These are phyloP conservation scores for Hirschfeldia incana DNA, from an alignment of 345 rosid species.

Conservation along the genomic window DNA sequence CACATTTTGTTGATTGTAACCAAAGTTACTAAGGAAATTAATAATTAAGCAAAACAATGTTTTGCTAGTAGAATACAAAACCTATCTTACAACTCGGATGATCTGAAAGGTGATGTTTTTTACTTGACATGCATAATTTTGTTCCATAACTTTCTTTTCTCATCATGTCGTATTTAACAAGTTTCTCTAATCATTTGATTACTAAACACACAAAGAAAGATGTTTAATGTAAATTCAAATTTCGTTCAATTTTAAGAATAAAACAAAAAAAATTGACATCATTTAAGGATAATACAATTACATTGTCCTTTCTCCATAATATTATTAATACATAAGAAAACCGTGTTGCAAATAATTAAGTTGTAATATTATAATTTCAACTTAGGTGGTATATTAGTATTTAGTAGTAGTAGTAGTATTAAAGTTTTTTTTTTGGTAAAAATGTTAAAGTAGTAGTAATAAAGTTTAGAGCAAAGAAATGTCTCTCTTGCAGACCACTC, in stretches of 20 bases:
- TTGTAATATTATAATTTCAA: background rate
- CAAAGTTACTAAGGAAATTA: background rate
- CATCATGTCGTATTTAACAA: background rate
- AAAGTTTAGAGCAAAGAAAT: background rate
- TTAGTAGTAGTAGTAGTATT: background rate
- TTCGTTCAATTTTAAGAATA: too few species aligned
- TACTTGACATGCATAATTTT: background rate
- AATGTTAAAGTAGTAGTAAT: background rate
- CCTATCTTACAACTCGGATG: background rate
- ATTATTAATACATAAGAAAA: background rate
- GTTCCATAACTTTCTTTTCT: background rate
- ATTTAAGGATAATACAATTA: background rate
- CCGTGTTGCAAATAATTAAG: background rate
- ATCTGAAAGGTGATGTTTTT: background rate
- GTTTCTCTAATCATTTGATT: background rate
- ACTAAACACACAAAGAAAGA: background rate
- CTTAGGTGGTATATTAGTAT: background rate
- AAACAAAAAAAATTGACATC: too few species aligned
- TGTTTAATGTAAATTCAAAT: background rate
- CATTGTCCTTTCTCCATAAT: background rate
- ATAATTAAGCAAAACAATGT: background rate
- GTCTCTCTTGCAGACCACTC: constrained; percentile 57
- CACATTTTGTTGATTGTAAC: background rate
- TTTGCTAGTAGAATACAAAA: background rate
- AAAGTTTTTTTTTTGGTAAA: too few species aligned